Percentiles rank a stretch among this genome's conserved stretches.
Evolutionary conservation across 192 early-diverging fungal genomes (phyloP).

Genomic region (Coemansia sp.): DNA sequence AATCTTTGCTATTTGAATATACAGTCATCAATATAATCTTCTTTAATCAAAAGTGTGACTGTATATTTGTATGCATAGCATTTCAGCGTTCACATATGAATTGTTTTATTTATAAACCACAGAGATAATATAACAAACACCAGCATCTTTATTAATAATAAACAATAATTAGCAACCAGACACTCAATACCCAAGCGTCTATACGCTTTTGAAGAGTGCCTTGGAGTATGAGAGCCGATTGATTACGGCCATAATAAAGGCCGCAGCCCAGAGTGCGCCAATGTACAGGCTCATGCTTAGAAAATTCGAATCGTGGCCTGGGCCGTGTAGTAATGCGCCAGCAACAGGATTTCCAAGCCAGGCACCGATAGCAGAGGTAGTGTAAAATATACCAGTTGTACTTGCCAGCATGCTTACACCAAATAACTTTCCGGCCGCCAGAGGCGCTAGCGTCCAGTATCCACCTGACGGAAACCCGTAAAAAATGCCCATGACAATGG

Average conservation of each 20-base stretch:
- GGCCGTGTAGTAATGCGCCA: constrained; percentile 36
- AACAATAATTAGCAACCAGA: neutral
- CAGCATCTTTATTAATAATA: neutral
- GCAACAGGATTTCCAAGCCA: constrained; percentile 45
- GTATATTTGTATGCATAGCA: no score
- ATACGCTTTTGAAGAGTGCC: constrained; percentile 8
- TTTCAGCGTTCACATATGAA: no score
- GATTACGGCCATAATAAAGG: constrained; percentile 16
- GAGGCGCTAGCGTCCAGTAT: constrained; percentile 45
- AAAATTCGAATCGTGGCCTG: constrained; percentile 28
- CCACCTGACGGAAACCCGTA: constrained; percentile 44
- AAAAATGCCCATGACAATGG: constrained; percentile 31
- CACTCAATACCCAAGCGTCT: neutral
- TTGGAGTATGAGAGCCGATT: constrained; percentile 35
- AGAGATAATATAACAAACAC: neutral
- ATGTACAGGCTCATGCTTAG: constrained; percentile 40
- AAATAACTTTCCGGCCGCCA: constrained; percentile 46
- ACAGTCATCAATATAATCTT: no score
- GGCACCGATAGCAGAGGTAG: constrained; percentile 34
- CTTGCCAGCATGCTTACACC: constrained; percentile 42
- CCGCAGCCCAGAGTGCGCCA: constrained; percentile 41
- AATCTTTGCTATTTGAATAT: no score
- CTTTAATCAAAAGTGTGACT: no score
- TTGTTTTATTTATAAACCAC: no score
- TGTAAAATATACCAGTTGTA: constrained; percentile 46